Base-by-base conservation (phyloP, 768 basidiomycete genomes). In the Postia placenta region DNA sequence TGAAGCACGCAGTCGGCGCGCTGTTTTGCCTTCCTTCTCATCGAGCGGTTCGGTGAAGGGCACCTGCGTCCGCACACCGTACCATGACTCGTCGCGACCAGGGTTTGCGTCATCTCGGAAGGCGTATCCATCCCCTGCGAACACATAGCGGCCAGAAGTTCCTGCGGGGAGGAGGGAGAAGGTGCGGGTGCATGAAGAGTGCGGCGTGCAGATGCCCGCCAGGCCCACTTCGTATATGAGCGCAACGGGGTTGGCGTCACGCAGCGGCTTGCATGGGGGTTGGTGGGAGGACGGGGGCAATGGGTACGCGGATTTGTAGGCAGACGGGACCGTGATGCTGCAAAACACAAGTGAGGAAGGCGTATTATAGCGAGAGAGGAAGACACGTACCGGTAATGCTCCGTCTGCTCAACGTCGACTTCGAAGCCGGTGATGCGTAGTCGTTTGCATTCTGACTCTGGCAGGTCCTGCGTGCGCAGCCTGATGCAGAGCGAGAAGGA, bases 221-320 rank as follows among this genome's bases (percentile, higher is more conserved):
- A 54, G 73, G 43, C 79, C 81, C 39, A 81, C 53, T 19, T 74
- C 67, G 50, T 75, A 75, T 24, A 87, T 62, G 1, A 65, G 51
- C n/a, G 63, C 63, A 12, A 75, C 53, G 4, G 78, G 69, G 52
- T 87, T 81, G 1, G 79, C 69, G 33, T 72, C 62, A 12, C 71
- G 75, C 20, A 92, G 70, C 1, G 82, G 78, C 27, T 70, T 52
- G 39, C 71, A 66, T 5, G 88, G 89, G 20, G 88, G 88, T 54
- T 92, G 89, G 41, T 70, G 57, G 11, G 68, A 61, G 38, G 62
- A 52, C 7, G 77, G 67, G 17, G 85, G 85, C 7, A 90, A 52
- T 4, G 85, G 83, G 64, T 70, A 81, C 24, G 66, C 67, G 3
- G 69, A 42, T 2, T 69, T 56, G 53, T 75, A 80, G 23, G 69